phyloP scores from a whole-genome alignment of 2,329 filamentous ascomycete species.

The Chaetoscypha palmicola region DNA sequence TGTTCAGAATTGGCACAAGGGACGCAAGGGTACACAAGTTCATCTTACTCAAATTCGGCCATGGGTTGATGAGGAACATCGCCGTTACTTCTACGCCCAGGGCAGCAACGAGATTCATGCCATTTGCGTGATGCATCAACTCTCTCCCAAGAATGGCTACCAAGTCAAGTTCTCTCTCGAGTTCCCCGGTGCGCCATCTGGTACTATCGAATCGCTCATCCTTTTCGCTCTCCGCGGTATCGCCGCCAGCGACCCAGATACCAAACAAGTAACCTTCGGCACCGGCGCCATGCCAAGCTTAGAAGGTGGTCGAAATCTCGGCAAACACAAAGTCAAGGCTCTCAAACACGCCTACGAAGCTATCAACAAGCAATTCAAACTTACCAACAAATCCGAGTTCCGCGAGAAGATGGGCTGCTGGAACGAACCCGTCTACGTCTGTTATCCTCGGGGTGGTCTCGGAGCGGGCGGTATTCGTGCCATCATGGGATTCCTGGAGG shows the following conservation, averaged over 20 bases:
- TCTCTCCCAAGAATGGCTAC: conserved; percentile 76
- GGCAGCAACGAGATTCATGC: conserved; percentile 66
- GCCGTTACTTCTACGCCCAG: conserved; percentile 77
- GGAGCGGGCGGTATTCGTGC: conserved; percentile 75
- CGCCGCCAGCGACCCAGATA: conserved; percentile 48
- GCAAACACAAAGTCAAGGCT: conserved; percentile 73
- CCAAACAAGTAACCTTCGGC: conserved; percentile 73
- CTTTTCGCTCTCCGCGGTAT: conserved; percentile 55
- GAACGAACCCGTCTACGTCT: conserved; percentile 82
- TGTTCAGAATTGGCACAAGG: conserved; percentile 71
- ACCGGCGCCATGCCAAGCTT: conserved; percentile 71
- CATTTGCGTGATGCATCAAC: conserved; percentile 75
- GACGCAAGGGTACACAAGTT: conserved; percentile 78
- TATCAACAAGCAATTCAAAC: conserved; percentile 71
- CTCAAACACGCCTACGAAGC: conserved; percentile 76
- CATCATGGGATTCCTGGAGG: conserved; percentile 87
- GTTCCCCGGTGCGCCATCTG: conserved; percentile 79
- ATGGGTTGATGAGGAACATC: conserved; percentile 77
- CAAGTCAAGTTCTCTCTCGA: conserved; percentile 96
- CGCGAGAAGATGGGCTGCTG: conserved; percentile 80
- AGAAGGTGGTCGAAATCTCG: conserved; percentile 72
- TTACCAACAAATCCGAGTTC: conserved; percentile 83
- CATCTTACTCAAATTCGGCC: conserved; percentile 85
- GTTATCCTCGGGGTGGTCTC: conserved; percentile 80
- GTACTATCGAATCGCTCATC: conserved; percentile 79